Percentiles rank a stretch among this genome's conserved stretches.
phyloP scores from a whole-genome alignment of 2,329 filamentous ascomycete genomes.

The Aureobasidium sp. region DNA sequence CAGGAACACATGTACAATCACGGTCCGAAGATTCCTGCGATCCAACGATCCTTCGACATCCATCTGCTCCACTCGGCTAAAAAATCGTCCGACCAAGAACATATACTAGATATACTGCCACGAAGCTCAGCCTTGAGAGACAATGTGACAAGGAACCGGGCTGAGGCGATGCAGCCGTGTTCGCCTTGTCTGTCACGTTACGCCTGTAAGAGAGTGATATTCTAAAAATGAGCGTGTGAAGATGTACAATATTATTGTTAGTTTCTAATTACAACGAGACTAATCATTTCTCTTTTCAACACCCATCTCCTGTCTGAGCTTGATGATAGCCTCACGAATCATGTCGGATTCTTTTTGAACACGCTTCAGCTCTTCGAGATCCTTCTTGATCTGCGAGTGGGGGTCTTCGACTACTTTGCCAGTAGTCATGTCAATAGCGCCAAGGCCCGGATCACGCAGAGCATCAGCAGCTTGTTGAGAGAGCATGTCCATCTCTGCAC shows the following conservation, averaged over 20 bases:
- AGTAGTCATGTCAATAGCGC: slow-evolving; percentile 4
- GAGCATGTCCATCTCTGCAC: slow-evolving; percentile 8
- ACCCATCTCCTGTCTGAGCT: slow-evolving; percentile 11
- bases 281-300: slow-evolving; percentile 1
- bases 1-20: background rate
- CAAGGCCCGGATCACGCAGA: slow-evolving; percentile 3
- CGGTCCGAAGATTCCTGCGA: background rate
- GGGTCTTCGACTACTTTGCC: slow-evolving; percentile 6
- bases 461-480: background rate
- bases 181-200: background rate
- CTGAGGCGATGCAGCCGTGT: background rate
- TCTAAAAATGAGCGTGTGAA: too few species aligned
- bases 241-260: background rate
- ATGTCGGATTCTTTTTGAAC: slow-evolving; percentile 3
- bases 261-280: background rate
- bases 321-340: background rate
- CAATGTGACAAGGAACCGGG: background rate
- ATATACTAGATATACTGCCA: background rate
- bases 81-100: background rate
- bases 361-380: slow-evolving; percentile 10
- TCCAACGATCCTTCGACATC: background rate
- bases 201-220: too few species aligned
- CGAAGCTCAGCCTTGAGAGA: background rate
- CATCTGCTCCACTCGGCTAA: background rate
- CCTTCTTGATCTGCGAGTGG: background rate